Evolutionary conservation across 495 filamentous ascomycete species (phyloP).

Genomic region (Penicillium riverlandense): DNA sequence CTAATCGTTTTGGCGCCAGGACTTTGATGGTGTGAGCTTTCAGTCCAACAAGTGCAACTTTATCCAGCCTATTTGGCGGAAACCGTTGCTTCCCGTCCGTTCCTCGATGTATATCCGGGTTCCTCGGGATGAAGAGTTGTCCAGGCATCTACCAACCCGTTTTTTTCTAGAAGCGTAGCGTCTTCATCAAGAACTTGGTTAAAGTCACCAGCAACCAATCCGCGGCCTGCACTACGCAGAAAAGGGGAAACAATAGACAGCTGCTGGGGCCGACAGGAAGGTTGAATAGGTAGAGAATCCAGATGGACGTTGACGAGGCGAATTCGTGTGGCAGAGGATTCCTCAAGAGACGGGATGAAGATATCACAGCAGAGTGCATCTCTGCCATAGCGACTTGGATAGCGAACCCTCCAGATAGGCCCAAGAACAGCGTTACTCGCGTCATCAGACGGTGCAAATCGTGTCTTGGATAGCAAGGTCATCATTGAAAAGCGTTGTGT

Average conservation of each 20-base stretch:
- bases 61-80: slow-evolving; percentile 5
- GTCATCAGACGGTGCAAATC: background rate
- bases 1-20: slow-evolving; percentile 1
- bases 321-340: background rate
- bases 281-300: too few species aligned
- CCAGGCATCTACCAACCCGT: too few species aligned
- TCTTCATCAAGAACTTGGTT: too few species aligned
- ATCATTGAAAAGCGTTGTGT: slow-evolving; percentile 1
- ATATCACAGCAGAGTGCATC: slow-evolving; percentile 20
- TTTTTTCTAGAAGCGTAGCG: too few species aligned
- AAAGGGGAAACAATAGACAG: too few species aligned
- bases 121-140: too few species aligned
- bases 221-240: too few species aligned
- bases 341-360: slow-evolving; percentile 4
- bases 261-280: too few species aligned
- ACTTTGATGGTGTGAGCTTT: slow-evolving; percentile 6
- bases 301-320: too few species aligned
- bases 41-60: slow-evolving; percentile 13
- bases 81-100: too few species aligned
- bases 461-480: background rate
- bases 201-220: too few species aligned
- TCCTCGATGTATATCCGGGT: too few species aligned
- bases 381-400: slow-evolving; percentile 11
- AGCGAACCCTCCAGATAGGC: slow-evolving; percentile 11
- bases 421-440: slow-evolving; percentile 1